Evolutionary conservation across 192 early-diverging fungal species (phyloP).

Genomic region (Diversispora eburnea): DNA sequence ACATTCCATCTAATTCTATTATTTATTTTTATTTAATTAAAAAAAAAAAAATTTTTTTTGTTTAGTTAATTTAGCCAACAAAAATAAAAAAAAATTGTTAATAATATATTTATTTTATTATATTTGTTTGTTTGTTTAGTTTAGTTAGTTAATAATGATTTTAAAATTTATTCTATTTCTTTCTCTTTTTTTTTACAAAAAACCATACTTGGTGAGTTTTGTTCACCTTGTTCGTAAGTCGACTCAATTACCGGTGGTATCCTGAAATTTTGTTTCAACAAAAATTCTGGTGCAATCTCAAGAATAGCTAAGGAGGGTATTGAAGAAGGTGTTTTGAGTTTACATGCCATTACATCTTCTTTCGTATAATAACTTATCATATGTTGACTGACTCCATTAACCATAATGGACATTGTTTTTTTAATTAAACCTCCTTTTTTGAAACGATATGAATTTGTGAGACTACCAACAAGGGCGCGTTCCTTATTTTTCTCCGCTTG

Average conservation of each 20-base stretch:
- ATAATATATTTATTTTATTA: too few species aligned
- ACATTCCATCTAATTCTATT: background rate
- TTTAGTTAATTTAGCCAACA: too few species aligned
- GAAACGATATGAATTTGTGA: slow-evolving; percentile 55
- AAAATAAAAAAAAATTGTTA: too few species aligned
- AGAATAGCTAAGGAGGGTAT: slow-evolving; percentile 52
- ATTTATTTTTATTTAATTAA: background rate
- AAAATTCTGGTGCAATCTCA: slow-evolving; percentile 56
- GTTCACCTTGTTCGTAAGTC: slow-evolving; percentile 33
- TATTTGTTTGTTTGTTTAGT: too few species aligned
- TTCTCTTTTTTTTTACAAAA: background rate
- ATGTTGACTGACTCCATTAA: slow-evolving; percentile 61
- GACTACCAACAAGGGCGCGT: slow-evolving; percentile 51
- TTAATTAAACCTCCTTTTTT: slow-evolving; percentile 68
- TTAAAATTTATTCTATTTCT: too few species aligned
- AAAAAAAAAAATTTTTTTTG: too few species aligned
- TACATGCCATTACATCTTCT: slow-evolving; percentile 49
- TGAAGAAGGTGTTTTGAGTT: slow-evolving; percentile 51
- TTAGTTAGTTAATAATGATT: too few species aligned
- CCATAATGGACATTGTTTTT: slow-evolving; percentile 73
- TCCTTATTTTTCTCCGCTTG: slow-evolving; percentile 50
- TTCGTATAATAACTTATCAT: slow-evolving; percentile 58
- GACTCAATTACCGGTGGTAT: slow-evolving; percentile 49
- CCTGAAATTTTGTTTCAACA: slow-evolving; percentile 59
- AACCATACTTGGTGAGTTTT: background rate